Base-by-base conservation (phyloP, 495 filamentous ascomycete genomes). In the Neurospora terricola region DNA sequence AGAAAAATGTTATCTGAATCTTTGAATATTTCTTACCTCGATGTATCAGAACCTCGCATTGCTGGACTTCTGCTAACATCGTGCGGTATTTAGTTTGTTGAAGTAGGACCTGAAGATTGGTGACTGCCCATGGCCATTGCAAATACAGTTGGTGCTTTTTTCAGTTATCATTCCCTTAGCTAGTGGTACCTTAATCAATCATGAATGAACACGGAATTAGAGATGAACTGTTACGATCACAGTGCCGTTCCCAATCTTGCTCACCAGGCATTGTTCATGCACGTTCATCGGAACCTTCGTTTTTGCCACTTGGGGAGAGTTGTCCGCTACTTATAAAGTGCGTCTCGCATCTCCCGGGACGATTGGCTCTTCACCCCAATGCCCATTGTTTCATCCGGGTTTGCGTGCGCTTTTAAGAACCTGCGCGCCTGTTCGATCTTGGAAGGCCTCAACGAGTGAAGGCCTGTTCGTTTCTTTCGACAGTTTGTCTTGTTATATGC, bases 1-100 rank as follows among this genome's bases (percentile, higher is more conserved):
- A 79, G 71, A 78, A 77, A 72, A 71, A 43, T 71, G 38, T 69
- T 62, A 16, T 68, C 72, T 74, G 75, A 75, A 66, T 34, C 14
- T 66, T 66, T 66, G 27, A 18, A 18, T 36, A 16, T 14, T 16
- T 66, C 6, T 18, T 66, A 59, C 30, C 54, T 16, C 27, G 27
- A 66, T 66, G 2, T 30, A 34, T 66, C 54, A 66, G 27, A 16
- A 16, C 6, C 27, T 66, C 3, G 54, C 54, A 4, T 66, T 66
- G 27, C 3, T 66, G 54, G 16, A 66, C 3, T 66, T 34, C 54
- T 66, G 54, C 54, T 66, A 34, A 66, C 54, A 34, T 66, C 23
- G 54, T 27, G 14, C 23, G 54, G 27, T 36, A 34, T 66, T 23
- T 5, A 34, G 54, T 66, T 18, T 62, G 27, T 27, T 0, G 16